Percentiles rank a stretch among this genome's conserved stretches.
phyloP scores from a whole-genome alignment of 2,329 filamentous ascomycete genomes.

The Stylonectria norvegica region DNA sequence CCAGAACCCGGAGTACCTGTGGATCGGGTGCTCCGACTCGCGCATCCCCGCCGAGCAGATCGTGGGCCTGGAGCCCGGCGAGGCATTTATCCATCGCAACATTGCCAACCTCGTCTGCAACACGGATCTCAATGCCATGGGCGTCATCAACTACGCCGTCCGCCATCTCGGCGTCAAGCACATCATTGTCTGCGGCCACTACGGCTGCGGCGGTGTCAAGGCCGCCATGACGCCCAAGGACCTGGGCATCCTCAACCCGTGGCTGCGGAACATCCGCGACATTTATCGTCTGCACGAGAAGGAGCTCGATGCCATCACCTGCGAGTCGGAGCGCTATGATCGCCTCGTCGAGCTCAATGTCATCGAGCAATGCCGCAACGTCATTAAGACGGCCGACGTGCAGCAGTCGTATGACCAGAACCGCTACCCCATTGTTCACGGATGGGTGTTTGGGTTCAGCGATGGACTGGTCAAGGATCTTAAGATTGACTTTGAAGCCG shows the following conservation, averaged over 20 bases:
- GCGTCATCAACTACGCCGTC: constrained; percentile 85
- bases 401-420: constrained; percentile 65
- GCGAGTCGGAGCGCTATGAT: constrained; percentile 59
- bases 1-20: constrained; percentile 70
- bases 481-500: constrained; percentile 57
- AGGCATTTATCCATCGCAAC: constrained; percentile 92
- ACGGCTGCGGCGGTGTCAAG: constrained; percentile 73
- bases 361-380: constrained; percentile 68
- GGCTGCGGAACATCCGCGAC: constrained; percentile 71
- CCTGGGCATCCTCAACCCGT: constrained; percentile 68
- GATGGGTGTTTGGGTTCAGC: constrained; percentile 69
- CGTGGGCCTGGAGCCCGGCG: constrained; percentile 77
- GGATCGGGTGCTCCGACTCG: constrained; percentile 89
- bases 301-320: constrained; percentile 62
- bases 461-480: constrained; percentile 65
- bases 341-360: constrained; percentile 84
- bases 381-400: constrained; percentile 78
- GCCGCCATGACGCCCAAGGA: constrained; percentile 70
- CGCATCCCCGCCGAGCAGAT: constrained; percentile 90
- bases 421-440: constrained; percentile 66
- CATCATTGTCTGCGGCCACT: constrained; percentile 76
- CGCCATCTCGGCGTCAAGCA: constrained; percentile 76
- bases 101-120: constrained; percentile 85
- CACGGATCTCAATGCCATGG: constrained; percentile 74
- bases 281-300: constrained; percentile 68